A percentile compares a stretch with the other conserved stretches of the same genome.
Conservation (phyloP, 768 basidiomycete genomes). For the Macrolepiota fuliginosa region DNA sequence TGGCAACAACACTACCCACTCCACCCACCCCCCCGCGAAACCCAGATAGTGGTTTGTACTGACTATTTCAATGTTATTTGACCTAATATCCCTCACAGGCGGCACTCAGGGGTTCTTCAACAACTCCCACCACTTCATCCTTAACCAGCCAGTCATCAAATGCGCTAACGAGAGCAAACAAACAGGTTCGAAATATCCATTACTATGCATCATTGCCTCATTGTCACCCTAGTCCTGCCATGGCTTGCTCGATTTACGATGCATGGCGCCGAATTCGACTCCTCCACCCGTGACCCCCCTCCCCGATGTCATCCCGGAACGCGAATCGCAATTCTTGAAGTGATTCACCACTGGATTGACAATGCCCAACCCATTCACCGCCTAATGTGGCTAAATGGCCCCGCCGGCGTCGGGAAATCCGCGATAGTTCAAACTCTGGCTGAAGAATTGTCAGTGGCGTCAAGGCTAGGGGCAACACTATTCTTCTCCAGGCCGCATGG, state of each 20-base stretch:
- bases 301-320: not conserved
- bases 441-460: not conserved
- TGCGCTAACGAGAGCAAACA: not conserved
- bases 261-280: not conserved
- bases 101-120: not conserved
- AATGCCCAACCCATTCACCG: not conserved
- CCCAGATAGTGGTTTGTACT: too few species aligned
- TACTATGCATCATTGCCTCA: not conserved
- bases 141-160: not conserved
- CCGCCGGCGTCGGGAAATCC: not conserved
- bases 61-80: too few species aligned
- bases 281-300: not conserved
- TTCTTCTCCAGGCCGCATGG: not conserved
- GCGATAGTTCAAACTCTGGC: constrained; percentile 1
- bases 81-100: too few species aligned
- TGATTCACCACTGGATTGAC: not conserved
- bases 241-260: not conserved
- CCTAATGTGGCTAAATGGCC: constrained; percentile 3
- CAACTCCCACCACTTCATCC: not conserved
- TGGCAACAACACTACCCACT: too few species aligned
- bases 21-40: too few species aligned
- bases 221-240: not conserved
- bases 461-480: not conserved
- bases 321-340: not conserved
- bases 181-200: not conserved